These are phyloP conservation scores for Trametes versicolor DNA, from an alignment of 1,284 basidiomycete species.

Conservation along the genomic window DNA sequence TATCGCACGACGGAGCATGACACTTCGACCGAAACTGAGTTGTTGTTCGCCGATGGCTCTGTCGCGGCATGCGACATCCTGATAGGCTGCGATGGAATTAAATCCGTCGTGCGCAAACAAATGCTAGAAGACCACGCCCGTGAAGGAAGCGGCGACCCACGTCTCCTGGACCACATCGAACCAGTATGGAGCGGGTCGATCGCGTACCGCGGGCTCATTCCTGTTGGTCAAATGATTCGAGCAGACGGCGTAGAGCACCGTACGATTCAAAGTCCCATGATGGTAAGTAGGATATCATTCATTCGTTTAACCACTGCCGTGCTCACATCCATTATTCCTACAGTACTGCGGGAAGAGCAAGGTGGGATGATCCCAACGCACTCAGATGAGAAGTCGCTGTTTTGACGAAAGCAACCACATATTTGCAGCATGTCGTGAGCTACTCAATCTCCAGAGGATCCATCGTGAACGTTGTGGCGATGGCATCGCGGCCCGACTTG, in stretches of 20 bases:
- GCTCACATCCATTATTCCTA: not conserved
- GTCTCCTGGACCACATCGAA: slow-evolving; percentile 32
- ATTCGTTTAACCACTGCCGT: not conserved
- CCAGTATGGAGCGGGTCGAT: slow-evolving; percentile 39
- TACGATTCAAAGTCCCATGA: slow-evolving; percentile 43
- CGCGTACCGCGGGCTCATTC: slow-evolving; percentile 38
- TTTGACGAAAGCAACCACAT: not conserved
- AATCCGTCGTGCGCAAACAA: slow-evolving; percentile 55
- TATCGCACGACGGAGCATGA: slow-evolving; percentile 34
- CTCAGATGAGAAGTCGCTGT: not conserved
- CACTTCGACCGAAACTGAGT: slow-evolving; percentile 11
- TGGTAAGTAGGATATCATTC: slow-evolving; percentile 36
- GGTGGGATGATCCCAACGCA: slow-evolving; percentile 29
- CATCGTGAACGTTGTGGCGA: slow-evolving; percentile 45
- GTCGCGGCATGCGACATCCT: slow-evolving; percentile 54
- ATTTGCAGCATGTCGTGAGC: slow-evolving; percentile 45
- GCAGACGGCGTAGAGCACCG: slow-evolving; percentile 35
- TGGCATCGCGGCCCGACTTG: slow-evolving; percentile 37
- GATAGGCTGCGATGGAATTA: slow-evolving; percentile 61
- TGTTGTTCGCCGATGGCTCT: slow-evolving; percentile 52
- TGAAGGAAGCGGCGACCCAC: slow-evolving; percentile 14
- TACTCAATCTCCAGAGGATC: slow-evolving; percentile 45
- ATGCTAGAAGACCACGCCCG: slow-evolving; percentile 44
- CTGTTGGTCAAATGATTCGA: slow-evolving; percentile 25
- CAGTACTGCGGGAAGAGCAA: slow-evolving; percentile 48